These are phyloP conservation scores for Mycena sanguinolenta DNA, from an alignment of 768 basidiomycete species.

Conservation along the genomic window DNA sequence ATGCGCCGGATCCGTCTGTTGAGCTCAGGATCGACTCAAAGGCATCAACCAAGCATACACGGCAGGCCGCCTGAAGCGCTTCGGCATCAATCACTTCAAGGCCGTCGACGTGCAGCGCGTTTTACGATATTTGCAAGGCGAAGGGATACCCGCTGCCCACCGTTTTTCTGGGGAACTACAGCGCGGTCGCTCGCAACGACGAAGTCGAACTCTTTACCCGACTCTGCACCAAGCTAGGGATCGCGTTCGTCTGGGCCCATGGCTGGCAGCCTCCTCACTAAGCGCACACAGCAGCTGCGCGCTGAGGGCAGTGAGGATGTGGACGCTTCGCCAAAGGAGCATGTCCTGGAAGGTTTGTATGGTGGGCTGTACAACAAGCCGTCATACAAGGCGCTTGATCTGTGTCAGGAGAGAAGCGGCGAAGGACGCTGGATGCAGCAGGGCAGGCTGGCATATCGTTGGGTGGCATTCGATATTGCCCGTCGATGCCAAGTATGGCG, in stretches of 20 bases:
- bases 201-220: neutral
- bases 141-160: slow-evolving; percentile 3
- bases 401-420: neutral
- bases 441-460: slow-evolving; percentile 5
- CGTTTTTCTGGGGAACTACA: slow-evolving; percentile 4
- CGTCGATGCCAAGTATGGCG: neutral
- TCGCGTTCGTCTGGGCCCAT: slow-evolving; percentile 10
- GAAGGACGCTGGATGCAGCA: neutral
- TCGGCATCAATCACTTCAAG: slow-evolving; percentile 3
- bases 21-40: neutral
- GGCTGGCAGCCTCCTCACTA: slow-evolving; percentile 1
- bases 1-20: neutral
- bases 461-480: slow-evolving; percentile 8
- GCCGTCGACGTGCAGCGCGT: slow-evolving; percentile 2
- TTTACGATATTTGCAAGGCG: slow-evolving; percentile 8
- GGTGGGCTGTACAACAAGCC: neutral
- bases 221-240: slow-evolving; percentile 1
- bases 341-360: neutral
- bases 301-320: neutral
- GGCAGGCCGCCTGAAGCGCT: slow-evolving; percentile 11
- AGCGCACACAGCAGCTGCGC: neutral
- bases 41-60: slow-evolving; percentile 2
- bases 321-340: slow-evolving; percentile 5
- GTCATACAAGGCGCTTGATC: neutral
- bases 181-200: neutral